Evolutionary conservation across 257 asterid species (phyloP), one percentile per base, ranked within the genome.

Genomic region (Solanum virginianum): DNA sequence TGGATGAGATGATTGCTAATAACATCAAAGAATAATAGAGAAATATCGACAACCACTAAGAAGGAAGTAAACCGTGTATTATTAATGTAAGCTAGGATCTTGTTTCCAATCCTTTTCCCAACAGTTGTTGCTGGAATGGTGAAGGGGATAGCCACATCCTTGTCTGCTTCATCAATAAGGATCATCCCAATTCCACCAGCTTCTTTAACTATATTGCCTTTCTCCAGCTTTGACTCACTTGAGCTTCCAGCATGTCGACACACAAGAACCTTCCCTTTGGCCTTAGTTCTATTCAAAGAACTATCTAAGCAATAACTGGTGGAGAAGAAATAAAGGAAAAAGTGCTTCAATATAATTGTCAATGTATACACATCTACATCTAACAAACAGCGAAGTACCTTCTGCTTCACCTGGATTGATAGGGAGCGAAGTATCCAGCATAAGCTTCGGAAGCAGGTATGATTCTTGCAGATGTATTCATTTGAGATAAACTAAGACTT

Each of bases 331-430:
- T 83, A 86, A 51, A 85, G 22, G 70, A 68, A 85, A 39, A 86
- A 53, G 70, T 85, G 86, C 82, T 86, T 89, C 85, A 80, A 82
- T n/a, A 83, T 53, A 16, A 83, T 36, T 53, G 8, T 20, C 29
- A 51, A 79, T 79, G 85, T 56, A 87, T 65, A 84, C 36, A 68
- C 85, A 82, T 87, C 81, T 75, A 79, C 65, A 85, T 77, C 49
- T n/a, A 72, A 91, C 86, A 75, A 32, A 47, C 80, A 85, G 86
- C 49, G 47, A 89, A 94, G 95, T 93, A 94, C 97, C 98, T 94
- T 92, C 86, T 84, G 90, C 93, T 94, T 94, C 98, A 96, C 98
- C 99, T 96, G 98, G 98, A 94, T 93, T 96, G 99, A 88, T 94
- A 93, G 53, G 99, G 97, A 84, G 99, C 94, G 90, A 96, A 96